Conservation (phyloP, 495 filamentous ascomycete genomes). For the Choiromyces venosus region DNA sequence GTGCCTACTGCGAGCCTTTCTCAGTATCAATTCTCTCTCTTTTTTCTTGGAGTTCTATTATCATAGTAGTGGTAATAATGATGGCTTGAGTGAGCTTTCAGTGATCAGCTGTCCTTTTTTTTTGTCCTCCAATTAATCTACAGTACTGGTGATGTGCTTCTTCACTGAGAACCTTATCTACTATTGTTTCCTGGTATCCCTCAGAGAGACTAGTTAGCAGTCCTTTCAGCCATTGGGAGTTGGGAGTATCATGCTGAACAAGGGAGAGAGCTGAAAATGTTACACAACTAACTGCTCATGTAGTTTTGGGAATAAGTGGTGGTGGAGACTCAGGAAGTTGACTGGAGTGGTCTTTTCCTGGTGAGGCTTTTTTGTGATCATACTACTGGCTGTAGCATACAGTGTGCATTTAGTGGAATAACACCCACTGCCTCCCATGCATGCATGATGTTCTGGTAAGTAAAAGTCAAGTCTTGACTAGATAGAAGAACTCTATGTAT, state of each 20-base stretch:
- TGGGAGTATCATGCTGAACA: not conserved
- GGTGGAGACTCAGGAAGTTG: not conserved
- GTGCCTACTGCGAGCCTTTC: too few species aligned
- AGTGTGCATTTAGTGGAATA: not conserved
- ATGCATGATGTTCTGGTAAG: not conserved
- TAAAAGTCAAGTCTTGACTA: not conserved
- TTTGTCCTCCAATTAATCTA: not conserved
- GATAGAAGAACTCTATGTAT: not conserved
- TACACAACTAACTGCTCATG: not conserved
- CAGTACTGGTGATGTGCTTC: not conserved
- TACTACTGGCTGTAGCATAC: not conserved
- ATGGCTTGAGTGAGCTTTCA: not conserved
- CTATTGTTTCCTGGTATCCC: not conserved
- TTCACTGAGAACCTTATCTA: not conserved
- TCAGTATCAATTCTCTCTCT: too few species aligned
- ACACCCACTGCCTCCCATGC: not conserved
- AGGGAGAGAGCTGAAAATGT: not conserved
- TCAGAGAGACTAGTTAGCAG: not conserved
- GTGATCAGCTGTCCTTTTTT: not conserved
- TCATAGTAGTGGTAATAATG: not conserved
- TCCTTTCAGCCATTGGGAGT: not conserved
- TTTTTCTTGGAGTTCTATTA: not conserved
- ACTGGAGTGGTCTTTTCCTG: fast-evolving
- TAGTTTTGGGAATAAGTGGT: not conserved
- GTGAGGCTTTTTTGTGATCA: not conserved